These are phyloP conservation scores for Ogataea ramenticola DNA, from an alignment of 805 yeast genomes.

Conservation along the genomic window DNA sequence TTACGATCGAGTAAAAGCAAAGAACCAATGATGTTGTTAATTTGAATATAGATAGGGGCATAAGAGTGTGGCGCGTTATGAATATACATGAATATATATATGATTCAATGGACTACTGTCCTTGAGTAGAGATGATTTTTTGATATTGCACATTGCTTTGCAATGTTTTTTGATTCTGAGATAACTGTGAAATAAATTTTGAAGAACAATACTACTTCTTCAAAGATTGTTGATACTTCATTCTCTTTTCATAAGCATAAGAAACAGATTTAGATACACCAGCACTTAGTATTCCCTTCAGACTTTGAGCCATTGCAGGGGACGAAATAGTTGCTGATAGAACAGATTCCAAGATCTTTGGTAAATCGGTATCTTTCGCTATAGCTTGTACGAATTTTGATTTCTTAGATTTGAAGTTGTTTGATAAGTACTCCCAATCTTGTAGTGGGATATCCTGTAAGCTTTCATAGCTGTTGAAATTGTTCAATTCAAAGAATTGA, in stretches of 20 bases:
- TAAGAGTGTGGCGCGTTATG: too few relatives aligned
- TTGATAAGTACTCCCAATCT: slow-evolving; percentile 28
- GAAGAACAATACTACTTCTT: background rate
- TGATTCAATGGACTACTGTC: too few relatives aligned
- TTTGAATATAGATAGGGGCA: too few relatives aligned
- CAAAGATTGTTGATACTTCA: slow-evolving; percentile 20
- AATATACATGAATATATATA: too few relatives aligned
- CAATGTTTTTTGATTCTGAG: too few relatives aligned
- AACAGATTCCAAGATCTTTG: slow-evolving; percentile 27
- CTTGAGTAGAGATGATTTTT: too few relatives aligned
- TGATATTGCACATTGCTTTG: too few relatives aligned
- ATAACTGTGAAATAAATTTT: too few relatives aligned
- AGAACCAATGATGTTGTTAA: too few relatives aligned
- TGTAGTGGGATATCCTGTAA: slow-evolving; percentile 18
- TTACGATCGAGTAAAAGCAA: too few relatives aligned
- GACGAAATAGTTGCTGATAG: slow-evolving; percentile 51
- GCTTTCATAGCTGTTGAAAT: slow-evolving; percentile 6
- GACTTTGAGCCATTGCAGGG: slow-evolving; percentile 70
- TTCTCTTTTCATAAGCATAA: slow-evolving; percentile 70
- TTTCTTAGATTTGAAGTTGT: slow-evolving; percentile 11
- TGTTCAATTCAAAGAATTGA: background rate
- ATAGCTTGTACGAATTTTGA: slow-evolving; percentile 33
- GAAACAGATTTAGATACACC: slow-evolving; percentile 64
- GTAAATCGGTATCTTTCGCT: slow-evolving; percentile 32
- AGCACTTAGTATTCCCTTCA: slow-evolving; percentile 83